A percentile compares a stretch with the other conserved stretches of the same genome.
Evolutionary conservation across 1,284 basidiomycete genomes (phyloP).

Genomic region (Baeospora myosura): DNA sequence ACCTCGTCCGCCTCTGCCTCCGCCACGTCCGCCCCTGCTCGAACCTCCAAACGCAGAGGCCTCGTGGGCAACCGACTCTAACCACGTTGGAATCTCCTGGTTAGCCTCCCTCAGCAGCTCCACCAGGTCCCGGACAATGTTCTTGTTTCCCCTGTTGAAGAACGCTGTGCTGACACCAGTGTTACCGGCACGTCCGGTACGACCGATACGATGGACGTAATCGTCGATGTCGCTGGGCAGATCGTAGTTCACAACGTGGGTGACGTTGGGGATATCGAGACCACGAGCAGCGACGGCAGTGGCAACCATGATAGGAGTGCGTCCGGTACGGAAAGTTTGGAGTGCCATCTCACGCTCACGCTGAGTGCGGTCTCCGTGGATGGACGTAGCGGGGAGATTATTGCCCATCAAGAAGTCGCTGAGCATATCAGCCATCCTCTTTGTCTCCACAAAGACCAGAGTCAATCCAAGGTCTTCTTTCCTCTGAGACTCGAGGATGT

Average conservation of each 20-base stretch:
- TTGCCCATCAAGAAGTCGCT: conserved; percentile 92
- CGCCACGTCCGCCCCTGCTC: conserved; percentile 47
- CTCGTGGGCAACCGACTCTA: conserved; percentile 84
- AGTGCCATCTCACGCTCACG: conserved; percentile 95
- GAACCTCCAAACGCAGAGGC: conserved; percentile 63
- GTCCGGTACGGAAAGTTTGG: conserved; percentile 91
- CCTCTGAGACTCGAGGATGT: conserved; percentile 81
- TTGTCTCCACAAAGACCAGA: conserved; percentile 98
- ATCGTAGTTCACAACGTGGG: conserved; percentile 98
- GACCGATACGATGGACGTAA: conserved; percentile 97
- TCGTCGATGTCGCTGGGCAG: conserved; percentile 98
- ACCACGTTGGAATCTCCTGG: conserved; percentile 92
- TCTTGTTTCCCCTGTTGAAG: conserved; percentile 89
- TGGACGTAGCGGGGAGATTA: conserved; percentile 87
- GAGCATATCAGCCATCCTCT: conserved; percentile 97
- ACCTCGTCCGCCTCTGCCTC: conserved; percentile 43
- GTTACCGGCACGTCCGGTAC: conserved; percentile 99
- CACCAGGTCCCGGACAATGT: conserved; percentile 87
- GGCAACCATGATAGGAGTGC: conserved; percentile 94
- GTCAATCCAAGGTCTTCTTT: conserved; percentile 64
- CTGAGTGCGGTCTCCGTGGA: conserved; percentile 97
- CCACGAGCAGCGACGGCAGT: conserved; percentile 98
- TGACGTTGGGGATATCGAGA: conserved; percentile 99
- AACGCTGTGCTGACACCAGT: conserved; percentile 93
- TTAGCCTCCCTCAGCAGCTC: conserved; percentile 95